Percentiles rank a stretch among this genome's conserved stretches.
These are phyloP conservation scores for Pleurotus salmoneostramineus DNA, from an alignment of 768 basidiomycete genomes.

Conservation along the genomic window DNA sequence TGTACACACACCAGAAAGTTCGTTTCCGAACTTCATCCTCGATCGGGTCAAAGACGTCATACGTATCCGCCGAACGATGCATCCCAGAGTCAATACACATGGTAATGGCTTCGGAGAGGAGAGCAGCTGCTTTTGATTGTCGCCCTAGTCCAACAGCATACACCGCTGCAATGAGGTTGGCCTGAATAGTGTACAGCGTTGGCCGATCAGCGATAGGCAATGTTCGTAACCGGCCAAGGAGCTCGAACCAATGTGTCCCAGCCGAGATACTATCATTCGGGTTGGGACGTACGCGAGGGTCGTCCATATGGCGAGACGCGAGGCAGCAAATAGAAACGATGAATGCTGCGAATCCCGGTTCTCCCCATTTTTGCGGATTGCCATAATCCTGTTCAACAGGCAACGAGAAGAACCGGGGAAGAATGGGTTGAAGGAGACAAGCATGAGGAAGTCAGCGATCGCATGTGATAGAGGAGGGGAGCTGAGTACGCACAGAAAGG, in stretches of 20 bases:
- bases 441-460: neutral
- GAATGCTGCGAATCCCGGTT: constrained; percentile 92
- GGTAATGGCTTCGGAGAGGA: constrained; percentile 84
- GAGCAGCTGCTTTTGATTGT: constrained; percentile 80
- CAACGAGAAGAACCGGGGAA: constrained; percentile 14
- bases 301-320: constrained; percentile 89
- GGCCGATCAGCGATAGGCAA: constrained; percentile 86
- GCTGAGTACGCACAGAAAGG: constrained; percentile 50
- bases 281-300: constrained; percentile 82
- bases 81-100: constrained; percentile 87
- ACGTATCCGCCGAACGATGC: constrained; percentile 82
- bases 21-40: constrained; percentile 91
- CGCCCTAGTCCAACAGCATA: constrained; percentile 90
- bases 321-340: constrained; percentile 92
- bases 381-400: constrained; percentile 69
- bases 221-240: constrained; percentile 83
- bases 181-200: constrained; percentile 89
- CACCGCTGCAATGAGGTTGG: constrained; percentile 86
- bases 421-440: constrained; percentile 5
- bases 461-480: constrained; percentile 5
- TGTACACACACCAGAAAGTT: constrained; percentile 95
- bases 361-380: constrained; percentile 92
- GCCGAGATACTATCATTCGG: constrained; percentile 83
- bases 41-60: constrained; percentile 84
- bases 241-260: constrained; percentile 89